Evolutionary conservation across 2,329 filamentous ascomycete genomes (phyloP).

Genomic region (Calonectria honghensis): DNA sequence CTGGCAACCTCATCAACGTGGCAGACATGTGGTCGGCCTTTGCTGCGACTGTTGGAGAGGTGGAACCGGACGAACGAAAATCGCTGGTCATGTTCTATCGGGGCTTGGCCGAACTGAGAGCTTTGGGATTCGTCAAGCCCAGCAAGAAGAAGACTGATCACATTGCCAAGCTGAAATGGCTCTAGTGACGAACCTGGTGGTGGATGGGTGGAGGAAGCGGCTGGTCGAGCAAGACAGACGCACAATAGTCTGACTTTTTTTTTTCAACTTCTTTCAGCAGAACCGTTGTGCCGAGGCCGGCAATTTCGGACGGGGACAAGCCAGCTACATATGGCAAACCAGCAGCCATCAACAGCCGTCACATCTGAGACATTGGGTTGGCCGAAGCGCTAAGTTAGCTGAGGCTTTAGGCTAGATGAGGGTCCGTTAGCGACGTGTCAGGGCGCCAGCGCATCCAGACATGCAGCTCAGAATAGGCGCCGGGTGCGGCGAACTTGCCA

Average conservation of each 20-base stretch:
- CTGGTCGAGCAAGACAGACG: conserved; percentile 29
- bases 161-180: conserved; percentile 90
- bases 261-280: conserved; percentile 20
- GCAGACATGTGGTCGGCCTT: conserved; percentile 89
- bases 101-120: conserved; percentile 87
- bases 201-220: conserved; percentile 1
- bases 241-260: conserved; percentile 17
- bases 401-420: conserved; percentile 50
- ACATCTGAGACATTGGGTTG: conserved; percentile 53
- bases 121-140: conserved; percentile 89
- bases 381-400: conserved; percentile 37
- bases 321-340: conserved; percentile 12
- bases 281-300: conserved; percentile 26
- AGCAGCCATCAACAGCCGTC: conserved; percentile 43
- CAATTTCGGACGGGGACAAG: conserved; percentile 19
- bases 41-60: conserved; percentile 74
- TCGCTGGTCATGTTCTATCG: conserved; percentile 88
- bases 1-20: conserved; percentile 84
- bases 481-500: conserved; percentile 49
- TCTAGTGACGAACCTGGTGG: conserved; percentile 62
- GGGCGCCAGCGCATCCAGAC: conserved; percentile 52
- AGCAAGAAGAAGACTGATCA: conserved; percentile 96
- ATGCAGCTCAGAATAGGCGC: conserved; percentile 50
- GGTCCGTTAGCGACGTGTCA: conserved; percentile 38
- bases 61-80: conserved; percentile 69